Percentiles rank a stretch among this genome's conserved stretches.
Evolutionary conservation across 306 rosid species (phyloP).

Genomic region (Vicia faba): DNA sequence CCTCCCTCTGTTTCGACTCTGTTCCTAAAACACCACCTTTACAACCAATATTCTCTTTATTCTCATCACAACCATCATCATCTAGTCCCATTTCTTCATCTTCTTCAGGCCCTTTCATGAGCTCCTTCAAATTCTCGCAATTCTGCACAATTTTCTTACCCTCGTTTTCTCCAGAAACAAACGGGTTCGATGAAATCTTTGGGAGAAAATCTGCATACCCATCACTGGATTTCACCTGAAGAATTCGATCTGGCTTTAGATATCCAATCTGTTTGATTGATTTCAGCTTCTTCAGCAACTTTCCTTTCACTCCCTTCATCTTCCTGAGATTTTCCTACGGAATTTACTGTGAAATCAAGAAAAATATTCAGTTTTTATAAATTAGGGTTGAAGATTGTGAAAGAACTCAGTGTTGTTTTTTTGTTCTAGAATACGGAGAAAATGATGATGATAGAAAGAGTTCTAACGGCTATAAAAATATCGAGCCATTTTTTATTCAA

Average conservation of each 20-base stretch:
- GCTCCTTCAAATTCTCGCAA: constrained; percentile 38
- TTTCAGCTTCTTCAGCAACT: constrained; percentile 75
- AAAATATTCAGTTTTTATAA: constrained; percentile 4
- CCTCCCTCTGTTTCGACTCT: constrained; percentile 32
- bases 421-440: constrained; percentile 11
- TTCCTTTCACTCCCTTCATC: constrained; percentile 79
- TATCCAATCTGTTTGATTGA: constrained; percentile 60
- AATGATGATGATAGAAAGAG: constrained; percentile 1
- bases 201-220: constrained; percentile 54
- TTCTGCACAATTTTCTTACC: constrained; percentile 34
- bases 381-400: background rate
- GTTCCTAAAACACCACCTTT: constrained; percentile 23
- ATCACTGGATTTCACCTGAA: constrained; percentile 62
- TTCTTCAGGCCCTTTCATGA: constrained; percentile 56
- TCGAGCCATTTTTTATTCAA: constrained; percentile 25
- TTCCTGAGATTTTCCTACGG: background rate
- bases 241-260: constrained; percentile 69
- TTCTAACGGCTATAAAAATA: constrained; percentile 47
- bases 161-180: constrained; percentile 46
- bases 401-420: constrained; percentile 14
- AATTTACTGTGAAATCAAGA: constrained; percentile 12
- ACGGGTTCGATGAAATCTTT: constrained; percentile 29
- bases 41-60: constrained; percentile 67
- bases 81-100: constrained; percentile 31
- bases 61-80: constrained; percentile 37